Evolutionary conservation across 108 stramenopile genomes (phyloP).

Genomic region (Fistulifera solaris): DNA sequence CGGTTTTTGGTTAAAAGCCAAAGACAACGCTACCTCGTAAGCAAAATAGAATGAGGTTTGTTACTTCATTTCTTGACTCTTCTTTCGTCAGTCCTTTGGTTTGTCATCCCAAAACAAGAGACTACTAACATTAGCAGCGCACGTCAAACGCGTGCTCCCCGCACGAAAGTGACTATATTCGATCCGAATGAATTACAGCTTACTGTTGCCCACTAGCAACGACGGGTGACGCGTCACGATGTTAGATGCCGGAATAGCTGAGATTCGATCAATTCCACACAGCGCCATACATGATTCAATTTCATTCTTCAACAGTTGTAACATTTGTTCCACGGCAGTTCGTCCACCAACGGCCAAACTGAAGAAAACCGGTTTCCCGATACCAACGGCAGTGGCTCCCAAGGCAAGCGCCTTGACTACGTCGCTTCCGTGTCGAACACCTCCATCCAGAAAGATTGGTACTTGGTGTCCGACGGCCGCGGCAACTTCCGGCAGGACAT

Average conservation of each 20-base stretch:
- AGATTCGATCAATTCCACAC: constrained; percentile 39
- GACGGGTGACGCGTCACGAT: too few species aligned
- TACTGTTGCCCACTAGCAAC: too few species aligned
- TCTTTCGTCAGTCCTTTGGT: too few species aligned
- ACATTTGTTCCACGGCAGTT: constrained; percentile 40
- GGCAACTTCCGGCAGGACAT: constrained; percentile 81
- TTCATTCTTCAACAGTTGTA: constrained; percentile 58
- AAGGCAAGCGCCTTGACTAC: constrained; percentile 77
- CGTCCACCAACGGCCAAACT: constrained; percentile 77
- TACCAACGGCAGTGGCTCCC: constrained; percentile 87
- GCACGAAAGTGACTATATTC: too few species aligned
- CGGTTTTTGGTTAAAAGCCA: too few species aligned
- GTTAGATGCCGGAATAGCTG: constrained; percentile 24
- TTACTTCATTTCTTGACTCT: too few species aligned
- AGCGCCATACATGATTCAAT: constrained; percentile 75
- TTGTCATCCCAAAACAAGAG: too few species aligned
- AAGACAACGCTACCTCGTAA: too few species aligned
- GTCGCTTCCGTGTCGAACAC: constrained; percentile 86
- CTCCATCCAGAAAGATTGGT: constrained; percentile 84
- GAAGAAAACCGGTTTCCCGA: constrained; percentile 90
- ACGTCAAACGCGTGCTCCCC: too few species aligned
- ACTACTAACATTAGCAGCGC: too few species aligned
- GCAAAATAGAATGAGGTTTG: too few species aligned
- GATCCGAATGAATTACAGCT: too few species aligned
- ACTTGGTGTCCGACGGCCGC: constrained; percentile 56